Base-by-base conservation (phyloP, 2,329 filamentous ascomycete species). In the Hypoxylon sp. region DNA sequence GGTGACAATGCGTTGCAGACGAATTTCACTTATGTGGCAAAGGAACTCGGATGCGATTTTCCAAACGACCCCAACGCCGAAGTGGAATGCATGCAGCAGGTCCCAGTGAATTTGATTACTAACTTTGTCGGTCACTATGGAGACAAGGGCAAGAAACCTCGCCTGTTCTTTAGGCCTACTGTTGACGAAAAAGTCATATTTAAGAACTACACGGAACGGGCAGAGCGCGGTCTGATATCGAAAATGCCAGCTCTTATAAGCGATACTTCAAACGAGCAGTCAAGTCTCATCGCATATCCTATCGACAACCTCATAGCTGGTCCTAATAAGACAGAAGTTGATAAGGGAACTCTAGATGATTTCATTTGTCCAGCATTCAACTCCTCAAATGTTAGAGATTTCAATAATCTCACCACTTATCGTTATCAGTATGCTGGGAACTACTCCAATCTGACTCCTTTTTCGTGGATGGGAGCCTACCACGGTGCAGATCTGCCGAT, bases 401-500 rank as follows among this genome's bases (percentile, higher is more conserved):
- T 65, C 4, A 75, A 74, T 24, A 69, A 72, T n/a, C 62, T 76
- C n/a, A 77, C 69, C 37, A 82, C 80, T 0, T 82, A 82, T 64
- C 77, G 80, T 19, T 83, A 82, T 66, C 76, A 81, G 55, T 82
- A 82, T 51, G 75, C 77, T 6, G 81, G 81, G 4, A 82, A 81
- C 62, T 82, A 80, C 60, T 76, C 75, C 17, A 80, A 80, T 57
- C 65, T 82, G 13, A 79, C 79, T 6, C 80, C 80, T 27, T 75
- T 79, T 27, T 54, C 72, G 1, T 82, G 78, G 80, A 76, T 81
- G 70, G 80, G 80, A 1, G 79, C 80, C 6, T 74, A 72, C 50
- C 71, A 74, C 48, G 73, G 70, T 0, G 71, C 73, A 0, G 74
- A 76, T 35, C 31, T 75, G 1, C 75, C 74, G 0, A 72, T 75